Base-by-base conservation (phyloP, 768 basidiomycete species). In the Lepiota venenata region DNA sequence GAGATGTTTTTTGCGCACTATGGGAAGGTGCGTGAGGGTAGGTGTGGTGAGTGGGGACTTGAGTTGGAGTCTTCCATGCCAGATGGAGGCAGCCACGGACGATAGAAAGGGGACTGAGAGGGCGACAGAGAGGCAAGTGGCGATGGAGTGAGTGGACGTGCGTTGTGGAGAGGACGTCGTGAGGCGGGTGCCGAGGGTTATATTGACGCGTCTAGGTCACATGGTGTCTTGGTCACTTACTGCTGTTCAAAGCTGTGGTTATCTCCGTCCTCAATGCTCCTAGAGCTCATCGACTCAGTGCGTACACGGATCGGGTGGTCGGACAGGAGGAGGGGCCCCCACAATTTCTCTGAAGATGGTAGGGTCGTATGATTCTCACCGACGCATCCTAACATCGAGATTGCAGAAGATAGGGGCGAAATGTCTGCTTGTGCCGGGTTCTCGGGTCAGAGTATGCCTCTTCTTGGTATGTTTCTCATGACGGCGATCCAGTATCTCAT, bases 111-210 rank as follows among this genome's bases (percentile, higher is more conserved):
- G 0, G 75, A 70, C 32, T 60, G 74, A 39, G 61, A 69, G 2
- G 67, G 66, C 32, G 56, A 62, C 4, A 76, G 73, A 22, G 77
- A 75, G 0, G 74, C 79, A 3, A 84, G 73, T 0, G 82, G 83
- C 0, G 83, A 85, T 0, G 83, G 80, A 50, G 71, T 75, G 4
- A 68, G 29, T 1, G 78, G 80, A 20, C 64, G 69, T 65, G 2
- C 65, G 64, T 15, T 67, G 64, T 27, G 65, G 66, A 15, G 47
- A n/a, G n/a, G n/a, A n/a, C n/a, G n/a, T n/a, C n/a, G n/a, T n/a
- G n/a, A n/a, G n/a, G n/a, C 36, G 9, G 76, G 76, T 0, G 78
- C 76, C 4, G 73, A 69, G 0, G 71, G 75, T 18, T 25, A 5
- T 39, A 55, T 55, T 47, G 27, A 41, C 37, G 50, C 48, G 58